phyloP scores from a whole-genome alignment of 768 basidiomycete genomes.

The Amanita jacksonii region DNA sequence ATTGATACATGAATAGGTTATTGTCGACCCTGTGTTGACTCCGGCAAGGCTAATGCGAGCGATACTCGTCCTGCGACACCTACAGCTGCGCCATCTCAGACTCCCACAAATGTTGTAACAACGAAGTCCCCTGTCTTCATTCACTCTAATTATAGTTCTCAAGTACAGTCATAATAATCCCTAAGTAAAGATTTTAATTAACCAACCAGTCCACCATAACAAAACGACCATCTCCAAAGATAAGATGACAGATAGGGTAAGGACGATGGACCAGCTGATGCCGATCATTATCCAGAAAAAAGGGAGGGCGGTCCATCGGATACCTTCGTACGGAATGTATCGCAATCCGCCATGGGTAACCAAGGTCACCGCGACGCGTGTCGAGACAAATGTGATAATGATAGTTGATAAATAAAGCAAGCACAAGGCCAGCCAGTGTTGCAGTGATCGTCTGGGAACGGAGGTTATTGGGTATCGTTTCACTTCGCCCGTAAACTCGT shows the following conservation, averaged over 20 bases:
- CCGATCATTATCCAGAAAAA: conserved; percentile 56
- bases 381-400: conserved; percentile 44
- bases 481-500: conserved; percentile 74
- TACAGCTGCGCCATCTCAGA: not conserved
- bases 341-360: conserved; percentile 42
- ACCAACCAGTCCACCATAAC: conserved; percentile 74
- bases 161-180: not conserved
- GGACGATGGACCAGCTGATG: conserved; percentile 58
- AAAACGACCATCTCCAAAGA: conserved; percentile 48
- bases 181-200: conserved; percentile 36
- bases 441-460: conserved; percentile 53
- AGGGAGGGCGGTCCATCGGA: conserved; percentile 56
- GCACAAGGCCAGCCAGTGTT: conserved; percentile 58
- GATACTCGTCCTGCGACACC: not conserved
- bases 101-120: no score
- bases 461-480: conserved; percentile 52
- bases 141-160: conserved; percentile 7
- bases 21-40: conserved; percentile 58
- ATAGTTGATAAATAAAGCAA: conserved; percentile 40
- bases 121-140: conserved; percentile 5
- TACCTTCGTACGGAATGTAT: conserved; percentile 48
- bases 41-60: conserved; percentile 31
- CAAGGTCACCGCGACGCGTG: conserved; percentile 47
- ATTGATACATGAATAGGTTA: conserved; percentile 33
- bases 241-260: conserved; percentile 49